Conservation (phyloP, 768 basidiomycete genomes). For the Lactifluus rugatus region DNA sequence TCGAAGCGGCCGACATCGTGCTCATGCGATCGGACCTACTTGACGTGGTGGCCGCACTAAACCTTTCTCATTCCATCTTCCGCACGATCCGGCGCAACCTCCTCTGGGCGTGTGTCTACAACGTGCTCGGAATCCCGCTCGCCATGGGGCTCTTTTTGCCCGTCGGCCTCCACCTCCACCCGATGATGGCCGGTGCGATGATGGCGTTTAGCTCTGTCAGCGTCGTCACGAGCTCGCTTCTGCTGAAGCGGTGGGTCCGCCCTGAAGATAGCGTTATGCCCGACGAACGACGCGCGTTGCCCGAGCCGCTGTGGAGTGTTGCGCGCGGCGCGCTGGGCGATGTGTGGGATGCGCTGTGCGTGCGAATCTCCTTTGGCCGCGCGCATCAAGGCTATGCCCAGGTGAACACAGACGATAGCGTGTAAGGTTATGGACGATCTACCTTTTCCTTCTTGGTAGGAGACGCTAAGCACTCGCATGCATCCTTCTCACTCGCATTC, state of each 20-base stretch:
- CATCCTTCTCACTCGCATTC: too few relatives aligned
- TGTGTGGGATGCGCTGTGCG: slow-evolving; percentile 35
- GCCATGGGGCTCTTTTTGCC: slow-evolving; percentile 97
- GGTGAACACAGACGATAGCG: slow-evolving; percentile 49
- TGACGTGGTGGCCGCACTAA: slow-evolving; percentile 93
- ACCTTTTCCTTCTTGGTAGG: too few relatives aligned
- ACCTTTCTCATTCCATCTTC: slow-evolving; percentile 85
- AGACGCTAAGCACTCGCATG: too few relatives aligned
- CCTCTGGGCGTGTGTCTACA: slow-evolving; percentile 94
- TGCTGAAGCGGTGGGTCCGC: slow-evolving; percentile 76
- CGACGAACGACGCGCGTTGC: slow-evolving; percentile 32
- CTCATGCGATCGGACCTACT: slow-evolving; percentile 95
- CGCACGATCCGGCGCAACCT: slow-evolving; percentile 86
- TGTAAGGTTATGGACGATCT: too few relatives aligned
- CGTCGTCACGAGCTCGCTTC: slow-evolving; percentile 84
- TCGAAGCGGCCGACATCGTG: slow-evolving; percentile 97
- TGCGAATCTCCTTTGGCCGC: slow-evolving; percentile 33
- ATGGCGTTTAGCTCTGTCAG: slow-evolving; percentile 98
- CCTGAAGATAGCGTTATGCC: slow-evolving; percentile 65
- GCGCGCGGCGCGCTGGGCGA: slow-evolving; percentile 35
- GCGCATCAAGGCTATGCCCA: slow-evolving; percentile 52
- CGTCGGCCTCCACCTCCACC: slow-evolving; percentile 85
- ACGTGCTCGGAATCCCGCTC: slow-evolving; percentile 86
- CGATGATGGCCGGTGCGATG: slow-evolving; percentile 97
- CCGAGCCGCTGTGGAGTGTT: slow-evolving; percentile 33